These are phyloP conservation scores for Coniochaeta ligniaria DNA, from an alignment of 2,329 filamentous ascomycete genomes.

Conservation along the genomic window DNA sequence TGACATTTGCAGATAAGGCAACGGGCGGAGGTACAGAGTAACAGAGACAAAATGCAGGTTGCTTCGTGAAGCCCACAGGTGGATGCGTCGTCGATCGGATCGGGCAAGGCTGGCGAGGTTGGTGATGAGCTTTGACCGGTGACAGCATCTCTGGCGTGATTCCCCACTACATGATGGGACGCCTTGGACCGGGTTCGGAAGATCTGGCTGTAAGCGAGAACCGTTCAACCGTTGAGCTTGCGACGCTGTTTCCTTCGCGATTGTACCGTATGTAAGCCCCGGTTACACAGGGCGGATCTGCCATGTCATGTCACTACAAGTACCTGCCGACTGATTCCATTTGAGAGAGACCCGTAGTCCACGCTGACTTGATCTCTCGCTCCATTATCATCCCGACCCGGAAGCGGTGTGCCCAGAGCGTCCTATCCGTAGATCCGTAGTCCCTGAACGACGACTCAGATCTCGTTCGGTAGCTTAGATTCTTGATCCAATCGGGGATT, in stretches of 20 bases:
- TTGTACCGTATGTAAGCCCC: neutral
- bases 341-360: too few relatives aligned
- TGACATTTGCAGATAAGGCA: too few relatives aligned
- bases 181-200: neutral
- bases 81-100: too few relatives aligned
- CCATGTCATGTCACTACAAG: neutral
- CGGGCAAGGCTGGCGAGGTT: too few relatives aligned
- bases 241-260: neutral
- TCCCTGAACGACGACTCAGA: too few relatives aligned
- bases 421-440: neutral
- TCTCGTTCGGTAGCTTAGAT: neutral
- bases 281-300: neutral
- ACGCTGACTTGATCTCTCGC: too few relatives aligned
- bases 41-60: too few relatives aligned
- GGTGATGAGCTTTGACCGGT: neutral
- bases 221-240: neutral
- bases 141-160: neutral
- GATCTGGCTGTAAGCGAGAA: neutral
- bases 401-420: neutral
- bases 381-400: too few relatives aligned
- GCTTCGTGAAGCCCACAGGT: neutral
- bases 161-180: constrained; percentile 1
- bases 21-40: too few relatives aligned
- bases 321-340: neutral
- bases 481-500: neutral